Conservation (phyloP, 2,329 filamentous ascomycete species). For the Rhynchosporium agropyri region DNA sequence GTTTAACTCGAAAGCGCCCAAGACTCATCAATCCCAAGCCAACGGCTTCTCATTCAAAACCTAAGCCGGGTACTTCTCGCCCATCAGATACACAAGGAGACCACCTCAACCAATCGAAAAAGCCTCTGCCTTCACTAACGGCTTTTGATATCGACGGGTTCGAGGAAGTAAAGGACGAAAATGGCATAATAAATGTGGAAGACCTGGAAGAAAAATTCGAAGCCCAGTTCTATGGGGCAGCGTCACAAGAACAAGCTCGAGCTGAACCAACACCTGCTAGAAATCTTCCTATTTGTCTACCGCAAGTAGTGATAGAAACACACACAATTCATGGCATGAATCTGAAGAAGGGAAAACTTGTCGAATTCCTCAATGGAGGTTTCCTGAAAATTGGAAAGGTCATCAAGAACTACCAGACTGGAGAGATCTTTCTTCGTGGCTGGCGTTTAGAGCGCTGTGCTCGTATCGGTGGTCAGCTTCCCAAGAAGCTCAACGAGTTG, state of each 20-base stretch:
- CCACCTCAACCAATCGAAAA: background rate
- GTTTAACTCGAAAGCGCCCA: background rate
- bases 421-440: conserved; percentile 46
- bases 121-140: background rate
- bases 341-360: conserved; percentile 19
- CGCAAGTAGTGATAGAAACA: background rate
- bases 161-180: conserved; percentile 5
- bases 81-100: background rate
- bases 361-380: conserved; percentile 28
- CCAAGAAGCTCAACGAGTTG: conserved; percentile 49
- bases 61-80: no score
- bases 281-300: conserved; percentile 6
- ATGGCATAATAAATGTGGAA: conserved; percentile 10
- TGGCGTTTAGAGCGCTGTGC: conserved; percentile 44
- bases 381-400: conserved; percentile 49
- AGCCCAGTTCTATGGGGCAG: conserved; percentile 7
- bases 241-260: background rate
- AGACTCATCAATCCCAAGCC: background rate
- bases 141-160: background rate
- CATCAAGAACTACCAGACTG: conserved; percentile 33
- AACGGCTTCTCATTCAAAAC: no score
- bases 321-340: background rate
- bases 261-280: background rate
- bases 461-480: conserved; percentile 42
- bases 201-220: conserved; percentile 14